Evolutionary conservation across 2,329 filamentous ascomycete species (phyloP).

Genomic region (Verticillium zaregamsianum): DNA sequence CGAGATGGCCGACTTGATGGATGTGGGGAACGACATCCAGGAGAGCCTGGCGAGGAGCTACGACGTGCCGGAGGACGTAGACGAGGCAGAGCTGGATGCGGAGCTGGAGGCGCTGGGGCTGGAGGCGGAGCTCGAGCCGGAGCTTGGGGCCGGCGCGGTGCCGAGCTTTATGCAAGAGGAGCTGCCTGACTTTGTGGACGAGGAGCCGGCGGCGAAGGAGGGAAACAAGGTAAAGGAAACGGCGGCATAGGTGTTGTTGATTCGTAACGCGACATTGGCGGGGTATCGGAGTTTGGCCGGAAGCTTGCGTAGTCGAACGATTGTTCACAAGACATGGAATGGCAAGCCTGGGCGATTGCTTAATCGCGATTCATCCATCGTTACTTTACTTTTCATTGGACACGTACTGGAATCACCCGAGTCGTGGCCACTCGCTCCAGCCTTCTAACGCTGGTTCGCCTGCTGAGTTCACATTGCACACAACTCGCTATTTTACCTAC

Average conservation of each 20-base stretch:
- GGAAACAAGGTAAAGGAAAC: conserved; percentile 82
- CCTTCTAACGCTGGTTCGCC: neutral
- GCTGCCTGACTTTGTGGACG: conserved; percentile 85
- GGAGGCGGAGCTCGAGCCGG: conserved; percentile 82
- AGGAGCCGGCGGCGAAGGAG: conserved; percentile 59
- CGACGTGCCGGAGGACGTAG: conserved; percentile 93
- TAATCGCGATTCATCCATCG: neutral
- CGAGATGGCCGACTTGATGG: conserved; percentile 97
- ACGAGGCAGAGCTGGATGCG: conserved; percentile 93
- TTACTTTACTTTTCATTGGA: neutral
- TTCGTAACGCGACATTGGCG: neutral
- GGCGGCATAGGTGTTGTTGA: conserved; percentile 43
- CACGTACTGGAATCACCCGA: neutral
- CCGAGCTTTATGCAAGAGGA: conserved; percentile 91
- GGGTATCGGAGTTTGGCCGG: neutral
- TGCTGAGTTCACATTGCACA: neutral
- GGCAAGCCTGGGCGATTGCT: neutral
- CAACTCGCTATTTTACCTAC: neutral
- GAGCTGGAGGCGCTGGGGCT: conserved; percentile 92
- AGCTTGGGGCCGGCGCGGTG: conserved; percentile 56
- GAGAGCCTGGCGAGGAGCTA: conserved; percentile 89
- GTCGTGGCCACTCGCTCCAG: neutral
- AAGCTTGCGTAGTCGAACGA: neutral
- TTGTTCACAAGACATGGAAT: neutral
- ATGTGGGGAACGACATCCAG: conserved; percentile 97